These are phyloP conservation scores for Xylariomycetidae sp. DNA, from an alignment of 2,329 filamentous ascomycete species.

Conservation along the genomic window DNA sequence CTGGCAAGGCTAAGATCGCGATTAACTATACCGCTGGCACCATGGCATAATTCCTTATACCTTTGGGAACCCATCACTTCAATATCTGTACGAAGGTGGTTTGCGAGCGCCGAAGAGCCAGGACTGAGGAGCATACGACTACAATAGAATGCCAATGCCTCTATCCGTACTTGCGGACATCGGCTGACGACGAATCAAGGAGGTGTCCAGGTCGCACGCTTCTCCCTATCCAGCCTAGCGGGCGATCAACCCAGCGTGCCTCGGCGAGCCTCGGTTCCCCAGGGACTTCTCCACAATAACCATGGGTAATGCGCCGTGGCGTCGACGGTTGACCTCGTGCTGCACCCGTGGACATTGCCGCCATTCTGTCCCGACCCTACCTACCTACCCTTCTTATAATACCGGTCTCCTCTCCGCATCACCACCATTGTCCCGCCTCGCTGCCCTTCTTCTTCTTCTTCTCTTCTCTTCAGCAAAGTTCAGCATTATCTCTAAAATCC, in stretches of 20 bases:
- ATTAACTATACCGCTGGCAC: no score
- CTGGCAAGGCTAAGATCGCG: no score
- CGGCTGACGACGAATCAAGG: conserved; percentile 4
- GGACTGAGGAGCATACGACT: no score
- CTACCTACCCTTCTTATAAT: background rate
- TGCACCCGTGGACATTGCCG: no score
- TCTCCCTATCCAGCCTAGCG: conserved; percentile 7
- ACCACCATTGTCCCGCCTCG: background rate
- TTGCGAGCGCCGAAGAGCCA: no score
- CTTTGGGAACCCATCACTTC: no score
- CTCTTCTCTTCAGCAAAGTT: background rate
- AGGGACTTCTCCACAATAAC: conserved; percentile 6
- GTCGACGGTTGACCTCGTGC: conserved; percentile 5
- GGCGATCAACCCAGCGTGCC: conserved; percentile 3
- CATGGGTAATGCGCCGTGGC: conserved; percentile 5
- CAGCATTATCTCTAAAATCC: no score
- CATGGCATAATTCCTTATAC: no score
- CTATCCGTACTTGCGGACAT: no score
- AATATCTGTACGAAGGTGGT: no score
- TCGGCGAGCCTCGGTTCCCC: conserved; percentile 23
- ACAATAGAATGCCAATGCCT: no score
- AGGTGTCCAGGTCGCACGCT: conserved; percentile 4
- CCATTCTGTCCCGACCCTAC: background rate
- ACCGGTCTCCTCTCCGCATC: conserved; percentile 1
- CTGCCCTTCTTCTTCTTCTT: background rate